Percentiles rank a stretch among this genome's conserved stretches.
Evolutionary conservation across 139 green algal genomes (phyloP).

Genomic region (Asterochloris erici): DNA sequence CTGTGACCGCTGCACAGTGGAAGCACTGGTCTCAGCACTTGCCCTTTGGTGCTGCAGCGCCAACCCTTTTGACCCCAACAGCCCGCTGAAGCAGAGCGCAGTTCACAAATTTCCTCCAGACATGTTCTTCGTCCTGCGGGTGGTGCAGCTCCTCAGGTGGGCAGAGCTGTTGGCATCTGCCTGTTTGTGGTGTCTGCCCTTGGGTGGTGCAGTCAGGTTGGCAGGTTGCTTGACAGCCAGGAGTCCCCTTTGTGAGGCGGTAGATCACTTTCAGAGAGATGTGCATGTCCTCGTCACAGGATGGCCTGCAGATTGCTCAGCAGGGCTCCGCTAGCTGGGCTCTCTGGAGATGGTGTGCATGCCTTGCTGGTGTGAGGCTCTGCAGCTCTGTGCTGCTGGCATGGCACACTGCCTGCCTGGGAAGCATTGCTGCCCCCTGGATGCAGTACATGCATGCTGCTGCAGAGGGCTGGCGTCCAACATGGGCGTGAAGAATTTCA

Average conservation of each 20-base stretch:
- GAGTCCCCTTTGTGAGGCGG: background rate
- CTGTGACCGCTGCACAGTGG: background rate
- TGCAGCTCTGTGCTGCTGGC: too few species aligned
- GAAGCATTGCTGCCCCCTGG: too few species aligned
- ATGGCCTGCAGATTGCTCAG: too few species aligned
- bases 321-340: too few species aligned
- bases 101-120: conserved; percentile 89
- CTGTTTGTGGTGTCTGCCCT: too few species aligned
- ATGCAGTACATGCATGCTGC: background rate
- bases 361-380: too few species aligned
- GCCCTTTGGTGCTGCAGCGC: conserved; percentile 33
- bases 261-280: background rate
- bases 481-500: conserved; percentile 26
- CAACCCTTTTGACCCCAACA: conserved; percentile 78
- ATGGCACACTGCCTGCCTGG: too few species aligned
- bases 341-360: too few species aligned
- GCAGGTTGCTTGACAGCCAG: too few species aligned
- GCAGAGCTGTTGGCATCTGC: background rate
- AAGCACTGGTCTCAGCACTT: background rate
- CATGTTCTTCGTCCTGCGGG: conserved; percentile 94
- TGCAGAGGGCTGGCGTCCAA: conserved; percentile 14
- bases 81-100: conserved; percentile 74
- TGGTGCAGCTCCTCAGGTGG: conserved; percentile 73
- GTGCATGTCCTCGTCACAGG: background rate
- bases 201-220: too few species aligned